Evolutionary conservation across 371 early-diverging fungal genomes (phyloP).

Genomic region (Mucor piriformis): DNA sequence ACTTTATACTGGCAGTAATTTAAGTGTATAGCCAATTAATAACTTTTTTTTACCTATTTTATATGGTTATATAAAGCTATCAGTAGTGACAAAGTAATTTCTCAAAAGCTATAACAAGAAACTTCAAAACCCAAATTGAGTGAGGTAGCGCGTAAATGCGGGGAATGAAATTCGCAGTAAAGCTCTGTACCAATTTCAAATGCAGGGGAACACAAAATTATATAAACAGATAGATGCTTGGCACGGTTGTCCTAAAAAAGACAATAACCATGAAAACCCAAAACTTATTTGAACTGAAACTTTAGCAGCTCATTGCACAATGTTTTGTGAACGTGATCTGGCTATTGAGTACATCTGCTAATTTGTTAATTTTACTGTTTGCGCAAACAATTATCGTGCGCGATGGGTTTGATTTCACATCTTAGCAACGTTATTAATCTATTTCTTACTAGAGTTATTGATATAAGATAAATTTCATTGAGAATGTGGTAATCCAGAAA

Average conservation of each 20-base stretch:
- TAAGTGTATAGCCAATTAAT: background rate
- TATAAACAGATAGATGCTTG: slow-evolving; percentile 1
- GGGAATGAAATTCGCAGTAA: background rate
- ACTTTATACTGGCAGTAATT: background rate
- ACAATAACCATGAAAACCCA: background rate
- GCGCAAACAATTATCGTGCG: too few relatives aligned
- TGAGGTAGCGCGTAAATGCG: too few relatives aligned
- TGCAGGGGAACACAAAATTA: slow-evolving; percentile 3
- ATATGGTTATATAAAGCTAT: background rate
- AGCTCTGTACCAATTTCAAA: background rate
- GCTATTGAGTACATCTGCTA: background rate
- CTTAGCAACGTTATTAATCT: too few relatives aligned
- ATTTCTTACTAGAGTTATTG: too few relatives aligned
- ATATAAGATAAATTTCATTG: too few relatives aligned
- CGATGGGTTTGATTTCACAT: too few relatives aligned
- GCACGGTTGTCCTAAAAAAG: slow-evolving; percentile 1
- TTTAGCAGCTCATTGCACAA: background rate
- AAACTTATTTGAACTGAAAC: background rate
- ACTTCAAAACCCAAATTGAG: background rate
- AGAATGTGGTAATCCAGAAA: too few relatives aligned
- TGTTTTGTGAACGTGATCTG: background rate
- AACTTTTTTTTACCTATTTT: background rate
- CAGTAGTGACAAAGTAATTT: too few relatives aligned
- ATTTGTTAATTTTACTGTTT: background rate
- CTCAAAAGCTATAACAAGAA: too few relatives aligned